These are phyloP conservation scores for Solanum sejunctum DNA, from an alignment of 257 asterid species.

Conservation along the genomic window DNA sequence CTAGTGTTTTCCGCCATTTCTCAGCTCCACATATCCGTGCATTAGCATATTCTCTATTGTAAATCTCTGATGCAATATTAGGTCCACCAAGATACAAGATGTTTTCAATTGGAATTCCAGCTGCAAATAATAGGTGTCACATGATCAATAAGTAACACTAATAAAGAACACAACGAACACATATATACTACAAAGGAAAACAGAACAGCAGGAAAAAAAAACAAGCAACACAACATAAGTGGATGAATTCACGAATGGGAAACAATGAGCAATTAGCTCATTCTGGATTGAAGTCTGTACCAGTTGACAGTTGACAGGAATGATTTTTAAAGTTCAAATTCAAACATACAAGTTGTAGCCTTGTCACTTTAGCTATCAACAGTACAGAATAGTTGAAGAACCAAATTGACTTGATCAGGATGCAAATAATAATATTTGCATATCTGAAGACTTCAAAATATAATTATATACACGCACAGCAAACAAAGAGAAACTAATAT, in stretches of 20 bases:
- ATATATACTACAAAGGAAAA: background rate
- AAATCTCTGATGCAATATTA: constrained; percentile 82
- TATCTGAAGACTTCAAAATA: background rate
- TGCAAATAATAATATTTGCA: background rate
- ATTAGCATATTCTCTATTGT: constrained; percentile 85
- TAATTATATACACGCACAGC: background rate
- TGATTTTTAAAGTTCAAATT: background rate
- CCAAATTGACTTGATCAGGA: background rate
- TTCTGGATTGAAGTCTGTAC: background rate
- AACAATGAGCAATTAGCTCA: background rate
- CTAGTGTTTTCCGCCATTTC: constrained; percentile 82
- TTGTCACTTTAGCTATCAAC: background rate
- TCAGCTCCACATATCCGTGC: constrained; percentile 88
- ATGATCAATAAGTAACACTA: background rate
- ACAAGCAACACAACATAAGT: background rate
- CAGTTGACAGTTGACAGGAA: background rate
- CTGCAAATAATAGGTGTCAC: constrained; percentile 19
- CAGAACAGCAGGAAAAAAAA: background rate
- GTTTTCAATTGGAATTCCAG: constrained; percentile 68
- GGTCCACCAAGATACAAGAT: constrained; percentile 93
- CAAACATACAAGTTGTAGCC: background rate
- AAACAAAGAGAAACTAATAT: background rate
- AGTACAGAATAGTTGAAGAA: background rate
- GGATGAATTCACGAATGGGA: background rate
- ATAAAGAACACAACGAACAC: background rate